Percentiles rank a stretch among this genome's conserved stretches.
phyloP scores from a whole-genome alignment of 345 rosid genomes.

The Eucalyptus victrix region DNA sequence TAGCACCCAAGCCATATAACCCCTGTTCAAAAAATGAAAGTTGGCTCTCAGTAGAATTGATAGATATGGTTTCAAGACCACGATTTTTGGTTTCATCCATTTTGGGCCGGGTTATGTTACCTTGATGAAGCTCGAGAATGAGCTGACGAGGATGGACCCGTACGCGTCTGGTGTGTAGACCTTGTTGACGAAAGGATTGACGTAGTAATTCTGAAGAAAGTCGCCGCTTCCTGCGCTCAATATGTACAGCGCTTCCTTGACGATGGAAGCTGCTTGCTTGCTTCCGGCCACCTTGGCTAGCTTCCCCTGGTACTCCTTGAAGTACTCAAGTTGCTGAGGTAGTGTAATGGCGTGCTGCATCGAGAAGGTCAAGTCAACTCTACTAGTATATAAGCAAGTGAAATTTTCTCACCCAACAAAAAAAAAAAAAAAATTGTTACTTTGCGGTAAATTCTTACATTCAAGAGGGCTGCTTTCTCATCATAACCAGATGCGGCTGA shows the following conservation, averaged over 20 bases:
- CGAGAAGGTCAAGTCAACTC: background rate
- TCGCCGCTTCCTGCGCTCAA: conserved; percentile 89
- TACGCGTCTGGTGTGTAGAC: conserved; percentile 59
- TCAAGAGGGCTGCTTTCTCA: conserved; percentile 53
- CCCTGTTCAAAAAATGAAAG: conserved; percentile 15
- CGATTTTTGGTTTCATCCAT: background rate
- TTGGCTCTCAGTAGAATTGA: background rate
- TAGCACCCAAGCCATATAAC: conserved; percentile 55
- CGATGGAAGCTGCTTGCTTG: conserved; percentile 38
- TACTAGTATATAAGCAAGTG: background rate
- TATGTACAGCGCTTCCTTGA: conserved; percentile 47
- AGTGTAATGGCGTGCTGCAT: conserved; percentile 81
- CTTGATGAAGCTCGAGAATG: conserved; percentile 51
- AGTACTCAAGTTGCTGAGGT: conserved; percentile 60
- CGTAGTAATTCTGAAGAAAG: conserved; percentile 74
- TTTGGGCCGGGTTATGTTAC: conserved; percentile 6
- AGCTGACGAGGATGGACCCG: conserved; percentile 37
- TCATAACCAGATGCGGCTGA: conserved; percentile 93
- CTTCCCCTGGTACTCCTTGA: conserved; percentile 69
- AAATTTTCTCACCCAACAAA: background rate
- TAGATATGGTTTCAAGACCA: background rate
- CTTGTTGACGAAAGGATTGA: conserved; percentile 58
- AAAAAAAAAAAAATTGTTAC: background rate
- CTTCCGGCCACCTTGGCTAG: conserved; percentile 56
- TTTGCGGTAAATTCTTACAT: conserved; percentile 9